These are phyloP conservation scores for Trypanosoma mega DNA, from an alignment of 208 protist genomes.

Conservation along the genomic window DNA sequence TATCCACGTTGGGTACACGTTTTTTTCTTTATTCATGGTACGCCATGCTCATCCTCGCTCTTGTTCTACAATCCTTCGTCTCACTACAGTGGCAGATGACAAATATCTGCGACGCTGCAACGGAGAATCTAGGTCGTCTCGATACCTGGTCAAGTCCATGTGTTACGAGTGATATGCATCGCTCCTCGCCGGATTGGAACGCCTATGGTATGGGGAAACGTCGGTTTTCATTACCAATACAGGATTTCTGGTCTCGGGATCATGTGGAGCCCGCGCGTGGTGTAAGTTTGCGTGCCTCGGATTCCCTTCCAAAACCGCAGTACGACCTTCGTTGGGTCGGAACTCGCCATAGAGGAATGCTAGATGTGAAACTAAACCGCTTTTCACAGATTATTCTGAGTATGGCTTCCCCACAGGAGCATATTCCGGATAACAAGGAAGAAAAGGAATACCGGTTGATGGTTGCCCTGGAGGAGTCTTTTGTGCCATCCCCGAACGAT, in stretches of 20 bases:
- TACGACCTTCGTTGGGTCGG: conserved; percentile 61
- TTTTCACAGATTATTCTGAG: conserved; percentile 62
- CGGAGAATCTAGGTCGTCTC: conserved; percentile 38
- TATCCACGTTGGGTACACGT: conserved; percentile 47
- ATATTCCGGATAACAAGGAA: conserved; percentile 17
- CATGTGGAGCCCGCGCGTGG: neutral
- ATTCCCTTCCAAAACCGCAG: neutral
- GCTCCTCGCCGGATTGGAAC: neutral
- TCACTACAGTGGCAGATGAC: conserved; percentile 63
- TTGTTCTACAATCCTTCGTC: conserved; percentile 54
- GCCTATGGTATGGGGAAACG: neutral
- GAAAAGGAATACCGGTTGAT: conserved; percentile 33
- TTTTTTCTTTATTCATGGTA: conserved; percentile 75
- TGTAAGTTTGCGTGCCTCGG: neutral
- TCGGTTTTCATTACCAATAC: neutral
- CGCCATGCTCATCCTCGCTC: conserved; percentile 44
- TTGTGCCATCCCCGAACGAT: conserved; percentile 16
- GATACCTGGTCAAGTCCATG: conserved; percentile 53
- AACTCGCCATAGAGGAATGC: conserved; percentile 24
- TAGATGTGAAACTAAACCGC: conserved; percentile 53
- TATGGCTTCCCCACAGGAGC: conserved; percentile 50
- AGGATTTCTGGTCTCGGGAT: neutral
- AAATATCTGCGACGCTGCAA: conserved; percentile 51
- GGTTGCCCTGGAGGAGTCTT: conserved; percentile 46
- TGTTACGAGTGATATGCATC: conserved; percentile 2